These are phyloP conservation scores for Nannochloris sp. DNA, from an alignment of 139 green algal genomes.

Conservation along the genomic window DNA sequence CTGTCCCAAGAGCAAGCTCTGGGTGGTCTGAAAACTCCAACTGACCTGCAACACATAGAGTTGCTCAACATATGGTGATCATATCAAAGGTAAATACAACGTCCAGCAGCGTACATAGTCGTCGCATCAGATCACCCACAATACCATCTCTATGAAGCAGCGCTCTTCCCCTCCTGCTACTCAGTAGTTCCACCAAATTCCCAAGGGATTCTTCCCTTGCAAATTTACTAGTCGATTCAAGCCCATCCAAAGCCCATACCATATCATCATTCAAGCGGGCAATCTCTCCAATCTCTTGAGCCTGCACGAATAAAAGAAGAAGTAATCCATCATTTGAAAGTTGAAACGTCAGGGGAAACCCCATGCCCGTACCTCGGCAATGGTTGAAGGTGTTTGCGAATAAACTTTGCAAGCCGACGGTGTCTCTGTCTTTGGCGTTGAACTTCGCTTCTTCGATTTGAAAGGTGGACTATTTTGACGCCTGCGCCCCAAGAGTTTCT, in stretches of 20 bases:
- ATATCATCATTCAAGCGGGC: conserved; percentile 11
- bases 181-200: conserved; percentile 14
- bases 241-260: conserved; percentile 21
- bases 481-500: no score
- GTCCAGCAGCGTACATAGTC: conserved; percentile 8
- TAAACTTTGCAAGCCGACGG: no score
- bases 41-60: background rate
- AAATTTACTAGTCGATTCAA: background rate
- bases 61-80: background rate
- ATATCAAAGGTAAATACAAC: background rate
- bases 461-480: no score
- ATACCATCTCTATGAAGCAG: conserved; percentile 11
- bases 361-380: background rate
- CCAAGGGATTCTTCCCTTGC: conserved; percentile 8
- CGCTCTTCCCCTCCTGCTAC: conserved; percentile 8
- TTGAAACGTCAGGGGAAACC: background rate
- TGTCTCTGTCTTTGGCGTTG: no score
- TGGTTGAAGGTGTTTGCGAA: no score
- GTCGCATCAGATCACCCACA: conserved; percentile 5
- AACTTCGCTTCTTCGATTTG: no score
- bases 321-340: conserved; percentile 42
- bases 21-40: conserved; percentile 7
- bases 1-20: conserved; percentile 20
- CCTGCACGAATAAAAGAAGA: conserved; percentile 42
- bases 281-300: conserved; percentile 28